These are phyloP conservation scores for Pterocarpus santalinus DNA, from an alignment of 306 rosid genomes.

Conservation along the genomic window DNA sequence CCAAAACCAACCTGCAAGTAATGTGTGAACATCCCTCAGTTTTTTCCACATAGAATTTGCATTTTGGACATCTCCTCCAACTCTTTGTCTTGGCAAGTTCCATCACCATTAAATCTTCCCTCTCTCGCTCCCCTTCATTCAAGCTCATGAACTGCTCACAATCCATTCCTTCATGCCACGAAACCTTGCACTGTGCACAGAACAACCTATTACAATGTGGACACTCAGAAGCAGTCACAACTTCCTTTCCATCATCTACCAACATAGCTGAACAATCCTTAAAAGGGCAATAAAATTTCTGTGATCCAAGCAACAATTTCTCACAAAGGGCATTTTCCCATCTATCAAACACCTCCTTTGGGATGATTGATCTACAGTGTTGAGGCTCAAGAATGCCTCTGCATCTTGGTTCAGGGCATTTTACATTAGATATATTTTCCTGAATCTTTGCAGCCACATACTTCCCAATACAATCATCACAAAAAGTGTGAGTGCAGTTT, in stretches of 20 bases:
- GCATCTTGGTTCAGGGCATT: conserved; percentile 70
- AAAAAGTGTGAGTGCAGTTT: conserved; percentile 62
- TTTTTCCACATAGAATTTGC: conserved; percentile 66
- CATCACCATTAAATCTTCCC: conserved; percentile 60
- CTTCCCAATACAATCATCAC: conserved; percentile 55
- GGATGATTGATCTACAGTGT: conserved; percentile 47
- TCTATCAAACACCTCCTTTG: conserved; percentile 62
- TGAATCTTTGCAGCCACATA: conserved; percentile 62
- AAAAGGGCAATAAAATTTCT: conserved; percentile 65
- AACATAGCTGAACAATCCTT: conserved; percentile 65
- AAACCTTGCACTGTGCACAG: conserved; percentile 66
- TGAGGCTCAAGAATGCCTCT: conserved; percentile 55
- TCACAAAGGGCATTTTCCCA: conserved; percentile 70
- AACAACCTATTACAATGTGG: conserved; percentile 65
- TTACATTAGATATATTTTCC: conserved; percentile 54
- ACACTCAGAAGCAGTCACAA: conserved; percentile 64
- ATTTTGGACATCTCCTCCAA: conserved; percentile 67
- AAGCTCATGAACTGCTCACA: conserved; percentile 54
- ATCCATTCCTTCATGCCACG: conserved; percentile 67
- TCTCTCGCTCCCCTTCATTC: conserved; percentile 40
- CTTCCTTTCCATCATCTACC: conserved; percentile 52
- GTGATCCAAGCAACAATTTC: conserved; percentile 47
- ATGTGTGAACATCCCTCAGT: conserved; percentile 57
- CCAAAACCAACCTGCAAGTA: conserved; percentile 57
- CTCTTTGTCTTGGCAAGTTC: conserved; percentile 55